Percentiles rank a stretch among this genome's conserved stretches.
Evolutionary conservation across 768 basidiomycete genomes (phyloP).

Genomic region (Kwoniella dejecticola): DNA sequence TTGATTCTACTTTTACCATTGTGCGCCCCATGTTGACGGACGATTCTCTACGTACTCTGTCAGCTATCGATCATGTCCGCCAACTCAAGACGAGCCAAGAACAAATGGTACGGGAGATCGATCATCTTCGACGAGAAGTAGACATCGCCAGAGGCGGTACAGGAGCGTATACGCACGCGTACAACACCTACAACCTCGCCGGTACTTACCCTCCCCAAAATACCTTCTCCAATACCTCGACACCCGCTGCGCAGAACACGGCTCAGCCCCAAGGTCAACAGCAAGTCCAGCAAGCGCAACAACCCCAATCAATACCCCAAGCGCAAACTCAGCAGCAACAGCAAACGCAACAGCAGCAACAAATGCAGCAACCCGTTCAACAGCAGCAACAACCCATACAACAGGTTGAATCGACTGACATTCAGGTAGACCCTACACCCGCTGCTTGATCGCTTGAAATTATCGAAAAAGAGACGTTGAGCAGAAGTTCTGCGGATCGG

Average conservation of each 20-base stretch:
- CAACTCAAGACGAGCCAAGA: conserved; percentile 75
- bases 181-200: conserved; percentile 17
- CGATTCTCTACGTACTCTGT: not conserved
- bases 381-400: conserved; percentile 1
- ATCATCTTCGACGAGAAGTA: conserved; percentile 74
- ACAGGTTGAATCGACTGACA: not conserved
- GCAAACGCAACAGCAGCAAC: conserved; percentile 7
- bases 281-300: conserved; percentile 11
- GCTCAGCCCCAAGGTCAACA: not conserved
- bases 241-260: conserved; percentile 3
- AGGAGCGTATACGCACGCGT: conserved; percentile 18
- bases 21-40: no score
- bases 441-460: no score
- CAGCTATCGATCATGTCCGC: conserved; percentile 83
- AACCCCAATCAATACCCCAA: conserved; percentile 6
- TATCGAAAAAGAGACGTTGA: no score
- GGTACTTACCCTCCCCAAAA: conserved; percentile 15
- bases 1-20: no score
- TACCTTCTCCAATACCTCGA: not conserved
- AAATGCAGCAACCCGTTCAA: conserved; percentile 6
- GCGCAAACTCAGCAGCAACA: not conserved
- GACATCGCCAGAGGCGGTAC: conserved; percentile 56
- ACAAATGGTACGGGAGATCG: conserved; percentile 76
- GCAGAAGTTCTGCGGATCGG: no score
- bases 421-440: not conserved